These are phyloP conservation scores for Trametes sp. DNA, from an alignment of 1,284 basidiomycete species.

Conservation along the genomic window DNA sequence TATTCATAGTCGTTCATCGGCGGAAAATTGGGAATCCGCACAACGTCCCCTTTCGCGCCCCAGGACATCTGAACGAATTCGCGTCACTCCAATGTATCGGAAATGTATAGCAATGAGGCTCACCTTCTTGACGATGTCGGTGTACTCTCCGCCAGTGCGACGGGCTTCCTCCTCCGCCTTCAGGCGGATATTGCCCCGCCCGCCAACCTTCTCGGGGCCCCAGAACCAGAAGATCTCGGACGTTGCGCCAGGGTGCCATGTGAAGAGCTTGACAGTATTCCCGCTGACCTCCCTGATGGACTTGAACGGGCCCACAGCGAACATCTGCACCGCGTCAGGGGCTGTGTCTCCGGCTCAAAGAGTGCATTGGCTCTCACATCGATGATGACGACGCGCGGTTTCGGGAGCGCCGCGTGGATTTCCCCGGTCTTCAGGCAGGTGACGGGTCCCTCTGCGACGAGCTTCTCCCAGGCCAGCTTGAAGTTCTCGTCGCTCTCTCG, in stretches of 20 bases:
- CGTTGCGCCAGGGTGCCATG: constrained; percentile 23
- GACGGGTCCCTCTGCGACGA: neutral
- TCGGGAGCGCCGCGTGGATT: neutral
- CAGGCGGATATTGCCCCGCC: constrained; percentile 25
- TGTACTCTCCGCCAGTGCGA: constrained; percentile 16
- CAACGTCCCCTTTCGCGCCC: constrained; percentile 13
- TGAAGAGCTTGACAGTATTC: constrained; percentile 25
- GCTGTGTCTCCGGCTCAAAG: no score
- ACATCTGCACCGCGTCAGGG: constrained; percentile 14
- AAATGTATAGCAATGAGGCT: neutral
- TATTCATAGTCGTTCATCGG: constrained; percentile 36
- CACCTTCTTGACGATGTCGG: neutral
- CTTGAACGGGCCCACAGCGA: constrained; percentile 20
- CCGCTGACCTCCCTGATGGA: constrained; percentile 8
- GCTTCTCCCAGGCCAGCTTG: constrained; percentile 1
- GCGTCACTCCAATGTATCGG: neutral
- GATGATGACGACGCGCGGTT: constrained; percentile 11
- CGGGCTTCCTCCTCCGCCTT: constrained; percentile 25
- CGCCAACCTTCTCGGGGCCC: constrained; percentile 28
- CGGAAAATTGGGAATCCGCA: constrained; percentile 30
- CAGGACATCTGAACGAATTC: constrained; percentile 29
- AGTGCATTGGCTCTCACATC: neutral
- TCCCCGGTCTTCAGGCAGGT: constrained; percentile 3
- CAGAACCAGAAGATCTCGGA: constrained; percentile 21
- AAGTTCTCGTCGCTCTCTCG: neutral